Conservation (phyloP, 345 rosid species). For the Rubroshorea leprosula region DNA sequence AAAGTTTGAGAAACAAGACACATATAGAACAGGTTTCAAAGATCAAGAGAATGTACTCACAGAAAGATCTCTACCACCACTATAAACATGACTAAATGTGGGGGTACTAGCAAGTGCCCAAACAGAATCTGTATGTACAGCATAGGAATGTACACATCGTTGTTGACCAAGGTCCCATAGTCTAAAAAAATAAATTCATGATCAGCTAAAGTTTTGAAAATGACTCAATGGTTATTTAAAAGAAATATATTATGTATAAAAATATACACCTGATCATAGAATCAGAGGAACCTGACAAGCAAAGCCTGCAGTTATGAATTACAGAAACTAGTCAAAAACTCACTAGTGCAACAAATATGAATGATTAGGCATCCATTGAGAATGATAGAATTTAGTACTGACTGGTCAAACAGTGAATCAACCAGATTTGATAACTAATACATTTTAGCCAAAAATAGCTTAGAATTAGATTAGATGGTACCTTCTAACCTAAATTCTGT, state of each 20-base stretch:
- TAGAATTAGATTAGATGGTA: not conserved
- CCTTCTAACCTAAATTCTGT: too few species aligned
- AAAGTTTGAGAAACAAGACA: conserved; percentile 9
- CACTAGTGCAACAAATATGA: not conserved
- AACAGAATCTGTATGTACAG: conserved; percentile 99
- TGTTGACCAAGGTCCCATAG: conserved; percentile 99
- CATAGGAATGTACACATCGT: conserved; percentile 96
- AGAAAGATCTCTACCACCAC: conserved; percentile 98
- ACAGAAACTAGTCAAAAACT: conserved; percentile 5
- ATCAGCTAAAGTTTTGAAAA: conserved; percentile 10
- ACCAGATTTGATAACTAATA: not conserved
- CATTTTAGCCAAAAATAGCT: not conserved
- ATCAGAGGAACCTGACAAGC: conserved; percentile 99
- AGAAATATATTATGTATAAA: conserved; percentile 11
- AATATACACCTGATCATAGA: conserved; percentile 87
- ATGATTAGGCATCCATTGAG: not conserved
- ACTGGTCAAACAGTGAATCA: not conserved
- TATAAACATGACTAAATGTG: conserved; percentile 90
- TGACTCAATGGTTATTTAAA: conserved; percentile 6
- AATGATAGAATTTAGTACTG: too few species aligned
- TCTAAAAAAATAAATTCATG: conserved; percentile 32
- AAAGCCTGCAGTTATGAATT: conserved; percentile 55
- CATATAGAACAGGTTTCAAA: not conserved
- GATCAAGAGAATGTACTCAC: conserved; percentile 42
- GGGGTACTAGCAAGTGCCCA: conserved; percentile 99